Percentiles rank a stretch among this genome's conserved stretches.
Conservation (phyloP, 179 eudicot genomes). For the Camellia oleifera region DNA sequence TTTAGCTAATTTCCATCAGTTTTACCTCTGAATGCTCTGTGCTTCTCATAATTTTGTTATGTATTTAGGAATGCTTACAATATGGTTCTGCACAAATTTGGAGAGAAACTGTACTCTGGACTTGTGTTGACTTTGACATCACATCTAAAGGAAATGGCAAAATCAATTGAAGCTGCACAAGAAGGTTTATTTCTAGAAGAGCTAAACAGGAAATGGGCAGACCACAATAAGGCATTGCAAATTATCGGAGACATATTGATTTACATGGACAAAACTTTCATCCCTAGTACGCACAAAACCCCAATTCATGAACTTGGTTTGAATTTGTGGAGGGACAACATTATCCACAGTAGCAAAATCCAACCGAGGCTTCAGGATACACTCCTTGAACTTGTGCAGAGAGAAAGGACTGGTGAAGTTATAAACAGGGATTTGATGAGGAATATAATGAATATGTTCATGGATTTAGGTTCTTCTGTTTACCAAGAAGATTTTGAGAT, state of each 20-base stretch:
- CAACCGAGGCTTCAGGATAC: constrained; percentile 61
- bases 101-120: constrained; percentile 81
- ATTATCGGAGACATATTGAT: constrained; percentile 85
- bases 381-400: constrained; percentile 55
- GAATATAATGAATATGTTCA: constrained; percentile 57
- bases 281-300: constrained; percentile 67
- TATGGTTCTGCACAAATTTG: constrained; percentile 90
- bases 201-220: constrained; percentile 77
- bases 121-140: constrained; percentile 75
- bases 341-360: constrained; percentile 62
- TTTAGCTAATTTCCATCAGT: neutral
- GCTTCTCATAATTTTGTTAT: neutral
- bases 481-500: constrained; percentile 91
- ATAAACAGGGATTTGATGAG: constrained; percentile 61
- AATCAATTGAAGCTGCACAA: constrained; percentile 68
- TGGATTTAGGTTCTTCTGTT: constrained; percentile 80
- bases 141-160: constrained; percentile 73
- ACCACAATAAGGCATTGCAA: constrained; percentile 84
- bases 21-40: neutral
- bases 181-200: constrained; percentile 82
- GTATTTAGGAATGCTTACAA: constrained; percentile 80
- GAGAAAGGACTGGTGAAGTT: constrained; percentile 68
- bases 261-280: constrained; percentile 92
- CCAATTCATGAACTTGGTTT: constrained; percentile 86
- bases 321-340: constrained; percentile 84